A percentile compares a stretch with the other conserved stretches of the same genome.
phyloP scores from a whole-genome alignment of 2,329 filamentous ascomycete species.

The Colletotrichum gloeosporioides region DNA sequence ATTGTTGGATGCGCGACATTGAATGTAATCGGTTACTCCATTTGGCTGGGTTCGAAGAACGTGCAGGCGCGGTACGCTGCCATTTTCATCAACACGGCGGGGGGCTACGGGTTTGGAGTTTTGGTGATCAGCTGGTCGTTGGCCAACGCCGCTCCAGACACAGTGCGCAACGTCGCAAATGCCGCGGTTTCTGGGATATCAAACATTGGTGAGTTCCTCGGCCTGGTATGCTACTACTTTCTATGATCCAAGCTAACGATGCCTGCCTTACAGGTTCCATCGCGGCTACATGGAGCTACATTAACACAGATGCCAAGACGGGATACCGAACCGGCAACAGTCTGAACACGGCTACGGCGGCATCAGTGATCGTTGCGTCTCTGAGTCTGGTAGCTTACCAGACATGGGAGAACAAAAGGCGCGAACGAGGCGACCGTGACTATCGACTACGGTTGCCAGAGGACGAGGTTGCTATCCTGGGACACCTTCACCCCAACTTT shows the following conservation, averaged over 20 bases:
- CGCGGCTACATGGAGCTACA: conserved; percentile 32
- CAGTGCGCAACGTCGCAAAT: conserved; percentile 30
- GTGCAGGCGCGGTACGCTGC: conserved; percentile 29
- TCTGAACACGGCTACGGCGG: conserved; percentile 29
- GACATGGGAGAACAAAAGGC: conserved; percentile 30
- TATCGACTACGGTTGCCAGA: conserved; percentile 25
- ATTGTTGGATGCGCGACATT: conserved; percentile 27
- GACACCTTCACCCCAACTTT: conserved; percentile 29
- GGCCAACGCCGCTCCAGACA: conserved; percentile 31
- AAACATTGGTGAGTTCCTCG: conserved; percentile 27
- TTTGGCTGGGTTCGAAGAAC: conserved; percentile 29
- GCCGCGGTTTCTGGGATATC: conserved; percentile 29
- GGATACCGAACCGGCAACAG: conserved; percentile 30
- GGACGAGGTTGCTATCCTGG: conserved; percentile 26
- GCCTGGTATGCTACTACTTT: neutral
- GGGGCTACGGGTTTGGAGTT: conserved; percentile 28
- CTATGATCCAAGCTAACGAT: neutral
- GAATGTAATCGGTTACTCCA: conserved; percentile 29
- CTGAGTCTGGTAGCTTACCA: conserved; percentile 25
- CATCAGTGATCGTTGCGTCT: conserved; percentile 27
- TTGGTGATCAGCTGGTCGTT: conserved; percentile 31
- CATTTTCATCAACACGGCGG: conserved; percentile 32
- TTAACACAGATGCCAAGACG: conserved; percentile 30
- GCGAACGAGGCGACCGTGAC: conserved; percentile 26
- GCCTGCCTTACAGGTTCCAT: conserved; percentile 26